Base-by-base conservation (phyloP, 176 grass and related monocot species). In the Carex kokanica region DNA sequence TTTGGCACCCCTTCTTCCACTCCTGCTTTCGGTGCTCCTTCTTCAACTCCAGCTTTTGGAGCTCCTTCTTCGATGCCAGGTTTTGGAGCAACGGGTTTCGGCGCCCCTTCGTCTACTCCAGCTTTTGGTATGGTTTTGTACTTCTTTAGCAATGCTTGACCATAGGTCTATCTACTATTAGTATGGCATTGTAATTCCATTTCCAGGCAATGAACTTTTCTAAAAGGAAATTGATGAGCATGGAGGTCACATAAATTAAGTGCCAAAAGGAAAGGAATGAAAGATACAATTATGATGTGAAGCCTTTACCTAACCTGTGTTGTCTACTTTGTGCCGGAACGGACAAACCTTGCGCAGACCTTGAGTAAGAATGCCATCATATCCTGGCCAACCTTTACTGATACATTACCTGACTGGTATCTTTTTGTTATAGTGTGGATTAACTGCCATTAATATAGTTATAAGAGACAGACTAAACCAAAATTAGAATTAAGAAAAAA, bases 51-150 rank as follows among this genome's bases (percentile, higher is more conserved):
- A 64, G 68, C 71, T 0, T 93, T 91, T n/a, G 87, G 89, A 0
- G 8, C 65, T 1, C 63, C 80, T 5, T 86, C 90, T 2, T 80
- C 80, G 0, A 81, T 18, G 1, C 86, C 78, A 16, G 59, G 75
- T 6, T 94, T 94, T 62, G 88, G 90, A 20, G 66, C 59, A 60
- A 9, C 82, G 29, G 10, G 6, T 54, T 84, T 84, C 32, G 84
- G 84, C 1, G 47, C 72, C 3, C 83, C 73, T 4, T 64, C 84
- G 12, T 17, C 73, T 17, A 68, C 65, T 14, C 40, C 69, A 27
- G 70, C 70, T 74, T 74, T 74, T 74, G 70, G 70, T 74, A 74
- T 43, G 70, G 43, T 52, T 43, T 52, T 47, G 43, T 74, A 74
- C 20, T 51, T 77, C 1, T 53, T 74, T 52, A 24, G 21, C 45